Evolutionary conservation across 2,329 filamentous ascomycete genomes (phyloP).

Genomic region (Colletotrichum paranaense): DNA sequence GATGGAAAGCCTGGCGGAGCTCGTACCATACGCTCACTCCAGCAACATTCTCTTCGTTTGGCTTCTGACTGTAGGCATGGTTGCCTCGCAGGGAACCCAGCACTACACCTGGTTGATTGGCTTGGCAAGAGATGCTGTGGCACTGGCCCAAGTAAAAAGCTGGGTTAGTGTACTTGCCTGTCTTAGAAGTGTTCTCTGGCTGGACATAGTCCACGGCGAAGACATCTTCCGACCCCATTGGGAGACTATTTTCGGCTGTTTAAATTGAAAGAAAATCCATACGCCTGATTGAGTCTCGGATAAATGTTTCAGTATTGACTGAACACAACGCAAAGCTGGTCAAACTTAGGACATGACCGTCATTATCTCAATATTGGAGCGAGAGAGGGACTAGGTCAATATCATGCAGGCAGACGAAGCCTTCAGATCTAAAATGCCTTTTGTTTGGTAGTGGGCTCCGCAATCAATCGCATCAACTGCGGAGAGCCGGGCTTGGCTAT

Average conservation of each 20-base stretch:
- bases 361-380: too few relatives aligned
- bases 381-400: too few relatives aligned
- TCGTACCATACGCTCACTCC: constrained; percentile 32
- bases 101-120: constrained; percentile 45
- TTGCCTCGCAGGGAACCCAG: constrained; percentile 43
- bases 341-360: too few relatives aligned
- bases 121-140: constrained; percentile 35
- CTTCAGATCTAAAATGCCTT: too few relatives aligned
- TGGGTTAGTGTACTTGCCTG: constrained; percentile 31
- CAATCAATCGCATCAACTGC: too few relatives aligned
- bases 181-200: constrained; percentile 44
- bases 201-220: constrained; percentile 38
- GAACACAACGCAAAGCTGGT: too few relatives aligned
- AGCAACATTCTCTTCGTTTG: constrained; percentile 50
- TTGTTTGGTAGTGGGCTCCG: too few relatives aligned
- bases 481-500: too few relatives aligned
- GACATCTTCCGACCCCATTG: constrained; percentile 42
- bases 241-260: constrained; percentile 36
- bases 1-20: constrained; percentile 41
- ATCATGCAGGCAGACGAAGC: too few relatives aligned
- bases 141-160: neutral
- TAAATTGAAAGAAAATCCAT: too few relatives aligned
- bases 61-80: constrained; percentile 55
- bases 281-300: too few relatives aligned
- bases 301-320: too few relatives aligned